Evolutionary conservation across 75 land plant genomes (phyloP).

Genomic region (Picea sitchensis): DNA sequence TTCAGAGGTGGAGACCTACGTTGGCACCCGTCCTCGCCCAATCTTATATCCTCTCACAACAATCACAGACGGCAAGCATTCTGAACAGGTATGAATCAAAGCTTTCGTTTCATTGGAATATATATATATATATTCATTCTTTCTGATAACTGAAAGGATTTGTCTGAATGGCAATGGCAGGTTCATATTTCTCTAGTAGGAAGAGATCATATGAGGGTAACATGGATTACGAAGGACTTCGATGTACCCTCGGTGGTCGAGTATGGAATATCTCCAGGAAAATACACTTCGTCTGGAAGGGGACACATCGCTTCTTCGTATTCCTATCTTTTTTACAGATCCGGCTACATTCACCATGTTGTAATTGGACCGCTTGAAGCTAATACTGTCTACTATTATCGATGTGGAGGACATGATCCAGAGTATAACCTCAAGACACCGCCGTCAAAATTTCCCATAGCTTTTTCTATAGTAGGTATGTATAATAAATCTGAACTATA

Average conservation of each 20-base stretch:
- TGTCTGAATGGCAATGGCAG: conserved; percentile 6
- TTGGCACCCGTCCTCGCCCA: too few relatives aligned
- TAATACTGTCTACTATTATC: conserved; percentile 29
- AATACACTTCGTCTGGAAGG: conserved; percentile 15
- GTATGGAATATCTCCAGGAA: conserved; percentile 30
- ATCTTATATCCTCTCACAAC: too few relatives aligned
- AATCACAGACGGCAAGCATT: background rate
- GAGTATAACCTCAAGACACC: conserved; percentile 43
- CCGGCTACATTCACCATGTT: conserved; percentile 32
- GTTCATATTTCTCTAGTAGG: conserved; percentile 50
- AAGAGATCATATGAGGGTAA: conserved; percentile 25
- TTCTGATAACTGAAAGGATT: too few relatives aligned
- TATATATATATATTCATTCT: background rate
- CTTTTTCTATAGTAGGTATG: conserved; percentile 37
- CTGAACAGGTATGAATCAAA: background rate
- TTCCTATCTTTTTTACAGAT: conserved; percentile 22
- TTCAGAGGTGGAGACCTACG: too few relatives aligned
- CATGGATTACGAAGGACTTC: conserved; percentile 26
- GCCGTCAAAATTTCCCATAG: conserved; percentile 28
- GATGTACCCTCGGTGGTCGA: conserved; percentile 19
- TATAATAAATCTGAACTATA: too few relatives aligned
- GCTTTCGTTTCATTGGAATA: background rate
- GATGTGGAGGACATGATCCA: conserved; percentile 25
- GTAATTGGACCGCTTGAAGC: conserved; percentile 32
- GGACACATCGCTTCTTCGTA: conserved; percentile 19